Base-by-base conservation (phyloP, 805 yeast species). In the Wickerhamomyces hampshirensis region DNA sequence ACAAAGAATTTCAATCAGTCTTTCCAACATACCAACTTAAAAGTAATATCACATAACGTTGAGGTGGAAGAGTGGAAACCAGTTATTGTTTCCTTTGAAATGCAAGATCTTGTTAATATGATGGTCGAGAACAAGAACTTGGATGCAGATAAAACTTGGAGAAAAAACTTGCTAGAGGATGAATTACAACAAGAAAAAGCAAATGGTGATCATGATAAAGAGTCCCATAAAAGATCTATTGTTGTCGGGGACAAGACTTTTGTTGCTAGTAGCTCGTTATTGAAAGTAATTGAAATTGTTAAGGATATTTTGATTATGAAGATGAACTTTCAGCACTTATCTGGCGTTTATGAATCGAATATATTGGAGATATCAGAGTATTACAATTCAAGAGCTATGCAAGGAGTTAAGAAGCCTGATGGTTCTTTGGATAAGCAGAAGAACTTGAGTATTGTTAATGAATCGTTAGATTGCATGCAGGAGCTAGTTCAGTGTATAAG, bases 1-100 rank as follows among this genome's bases (percentile, higher is more conserved):
- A 69, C 82, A 4, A 76, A 70, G 40, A 69, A 72, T 37, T 88
- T 75, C 53, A 60, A 76, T 26, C 64, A 65, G 21, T 64, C 75
- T 23, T 71, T 73, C 47, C 88, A 83, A 44, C 67, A 68, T 32
- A 64, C 65, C 12, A 66, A 72, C 18, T 55, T 75, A 34, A 70
- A 68, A 37, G 55, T 58, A 5, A 58, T 85, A 18, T 63, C 71
- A 5, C 53, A 53, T 4, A 62, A 66, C 13, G 64, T 84, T 38
- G 89, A 84, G 34, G 63, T 65, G 31, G 98, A 89, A 46, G 63
- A 63, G 16, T 91, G 98, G 98, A 76, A 74, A 40, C 95, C 89
- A 35, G 74, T 71, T 14, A 72, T 74, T n/a, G 73, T 79, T 8
- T 53, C 74, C 0, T 53, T 61, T 2, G 53, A 55, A 1, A 56